Conservation (phyloP, 257 asterid species). For the Solanum chiquidenum region DNA sequence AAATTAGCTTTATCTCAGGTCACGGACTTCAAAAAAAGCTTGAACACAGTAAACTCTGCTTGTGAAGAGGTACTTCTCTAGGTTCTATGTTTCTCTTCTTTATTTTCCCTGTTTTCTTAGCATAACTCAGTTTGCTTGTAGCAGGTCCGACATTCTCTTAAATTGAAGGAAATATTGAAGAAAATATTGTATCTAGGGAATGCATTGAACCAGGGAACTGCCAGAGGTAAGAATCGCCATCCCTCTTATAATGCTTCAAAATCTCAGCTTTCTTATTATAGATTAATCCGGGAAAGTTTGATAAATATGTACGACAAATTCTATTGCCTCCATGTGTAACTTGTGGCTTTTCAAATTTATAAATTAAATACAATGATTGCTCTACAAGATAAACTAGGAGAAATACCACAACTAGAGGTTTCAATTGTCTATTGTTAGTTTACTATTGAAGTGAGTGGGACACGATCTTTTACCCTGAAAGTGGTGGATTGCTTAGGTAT, state of each 20-base stretch:
- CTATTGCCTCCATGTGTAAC: not conserved
- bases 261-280: not conserved
- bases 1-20: slow-evolving; percentile 35
- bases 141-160: slow-evolving; percentile 84
- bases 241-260: not conserved
- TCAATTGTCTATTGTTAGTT: not conserved
- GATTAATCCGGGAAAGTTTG: not conserved
- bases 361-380: not conserved
- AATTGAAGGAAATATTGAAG: slow-evolving; percentile 90
- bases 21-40: slow-evolving; percentile 72
- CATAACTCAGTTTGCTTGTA: slow-evolving; percentile 7
- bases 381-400: not conserved
- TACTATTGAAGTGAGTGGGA: not conserved
- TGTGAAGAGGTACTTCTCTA: slow-evolving; percentile 77
- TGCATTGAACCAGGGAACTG: slow-evolving; percentile 97
- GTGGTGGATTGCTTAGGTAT: not conserved
- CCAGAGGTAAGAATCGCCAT: slow-evolving; percentile 59
- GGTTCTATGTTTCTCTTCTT: not conserved
- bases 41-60: slow-evolving; percentile 76
- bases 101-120: slow-evolving; percentile 1
- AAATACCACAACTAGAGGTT: not conserved
- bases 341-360: not conserved
- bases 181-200: slow-evolving; percentile 80
- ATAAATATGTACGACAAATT: not conserved
- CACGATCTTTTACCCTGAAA: not conserved